Evolutionary conservation across 73 alveolate species (phyloP).

Genomic region (Tetrahymena malaccensis): DNA sequence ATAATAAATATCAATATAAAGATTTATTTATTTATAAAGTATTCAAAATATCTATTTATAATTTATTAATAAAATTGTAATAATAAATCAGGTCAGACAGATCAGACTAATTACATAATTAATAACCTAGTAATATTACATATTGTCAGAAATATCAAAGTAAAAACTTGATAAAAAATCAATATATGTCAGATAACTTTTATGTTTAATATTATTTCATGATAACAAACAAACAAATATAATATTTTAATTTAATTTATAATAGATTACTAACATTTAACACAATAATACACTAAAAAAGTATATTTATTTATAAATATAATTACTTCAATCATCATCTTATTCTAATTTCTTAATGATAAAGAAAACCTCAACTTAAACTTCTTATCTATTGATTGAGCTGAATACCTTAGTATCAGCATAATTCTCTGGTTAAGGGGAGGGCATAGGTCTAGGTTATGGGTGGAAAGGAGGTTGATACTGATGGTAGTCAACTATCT

Average conservation of each 20-base stretch:
- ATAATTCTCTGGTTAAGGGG: not conserved
- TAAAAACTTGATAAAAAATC: too few species aligned
- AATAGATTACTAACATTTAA: too few species aligned
- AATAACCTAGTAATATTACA: too few species aligned
- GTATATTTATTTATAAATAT: not conserved
- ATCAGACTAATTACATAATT: not conserved
- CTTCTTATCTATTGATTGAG: not conserved
- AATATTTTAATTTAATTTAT: too few species aligned
- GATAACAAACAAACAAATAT: too few species aligned
- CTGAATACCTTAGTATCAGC: not conserved
- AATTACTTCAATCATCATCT: not conserved
- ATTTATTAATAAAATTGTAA: too few species aligned
- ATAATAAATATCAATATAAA: too few species aligned
- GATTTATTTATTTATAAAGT: not conserved
- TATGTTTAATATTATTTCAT: too few species aligned
- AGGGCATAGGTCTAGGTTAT: not conserved
- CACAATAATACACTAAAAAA: not conserved
- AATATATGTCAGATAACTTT: too few species aligned
- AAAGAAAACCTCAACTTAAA: not conserved
- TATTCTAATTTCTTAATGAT: not conserved
- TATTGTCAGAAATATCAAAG: not conserved
- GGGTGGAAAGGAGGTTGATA: not conserved
- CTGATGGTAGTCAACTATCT: not conserved
- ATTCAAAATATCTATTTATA: not conserved
- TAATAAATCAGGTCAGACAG: not conserved